A percentile compares a stretch with the other conserved stretches of the same genome.
Evolutionary conservation across 257 asterid genomes (phyloP).

Genomic region (Buddleja alternifolia): DNA sequence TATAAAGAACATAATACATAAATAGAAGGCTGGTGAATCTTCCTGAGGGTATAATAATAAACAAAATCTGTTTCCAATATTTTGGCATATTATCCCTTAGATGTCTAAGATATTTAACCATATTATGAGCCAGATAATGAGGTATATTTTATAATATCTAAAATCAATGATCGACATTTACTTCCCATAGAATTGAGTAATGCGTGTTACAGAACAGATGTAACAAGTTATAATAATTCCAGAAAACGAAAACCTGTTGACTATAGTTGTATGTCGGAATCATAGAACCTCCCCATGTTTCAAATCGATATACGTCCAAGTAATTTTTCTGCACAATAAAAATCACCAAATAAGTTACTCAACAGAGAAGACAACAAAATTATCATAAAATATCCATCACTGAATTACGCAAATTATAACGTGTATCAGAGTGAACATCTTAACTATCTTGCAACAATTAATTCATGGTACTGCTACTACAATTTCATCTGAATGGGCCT

Average conservation of each 20-base stretch:
- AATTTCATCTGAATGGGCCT: background rate
- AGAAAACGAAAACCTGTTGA: conserved; percentile 65
- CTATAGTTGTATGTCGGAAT: conserved; percentile 76
- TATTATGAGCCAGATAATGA: conserved; percentile 14
- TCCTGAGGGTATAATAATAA: background rate
- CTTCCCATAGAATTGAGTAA: conserved; percentile 18
- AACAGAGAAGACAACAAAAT: conserved; percentile 1
- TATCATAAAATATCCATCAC: conserved; percentile 9
- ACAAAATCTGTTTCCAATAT: background rate
- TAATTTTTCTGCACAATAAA: conserved; percentile 76
- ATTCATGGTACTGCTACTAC: background rate
- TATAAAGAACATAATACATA: conserved; percentile 23
- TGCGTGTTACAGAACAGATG: conserved; percentile 8
- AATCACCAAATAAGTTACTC: conserved; percentile 30
- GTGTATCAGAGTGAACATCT: background rate
- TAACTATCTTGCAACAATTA: conserved; percentile 16
- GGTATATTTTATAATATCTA: background rate
- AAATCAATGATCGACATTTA: conserved; percentile 10
- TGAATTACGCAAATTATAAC: conserved; percentile 10
- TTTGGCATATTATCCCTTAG: background rate
- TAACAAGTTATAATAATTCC: conserved; percentile 11
- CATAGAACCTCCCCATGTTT: conserved; percentile 93
- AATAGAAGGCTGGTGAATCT: background rate
- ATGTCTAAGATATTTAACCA: conserved; percentile 21
- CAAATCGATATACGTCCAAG: conserved; percentile 88